Conservation (phyloP, 2,329 filamentous ascomycete species). For the Cercospora zeina region DNA sequence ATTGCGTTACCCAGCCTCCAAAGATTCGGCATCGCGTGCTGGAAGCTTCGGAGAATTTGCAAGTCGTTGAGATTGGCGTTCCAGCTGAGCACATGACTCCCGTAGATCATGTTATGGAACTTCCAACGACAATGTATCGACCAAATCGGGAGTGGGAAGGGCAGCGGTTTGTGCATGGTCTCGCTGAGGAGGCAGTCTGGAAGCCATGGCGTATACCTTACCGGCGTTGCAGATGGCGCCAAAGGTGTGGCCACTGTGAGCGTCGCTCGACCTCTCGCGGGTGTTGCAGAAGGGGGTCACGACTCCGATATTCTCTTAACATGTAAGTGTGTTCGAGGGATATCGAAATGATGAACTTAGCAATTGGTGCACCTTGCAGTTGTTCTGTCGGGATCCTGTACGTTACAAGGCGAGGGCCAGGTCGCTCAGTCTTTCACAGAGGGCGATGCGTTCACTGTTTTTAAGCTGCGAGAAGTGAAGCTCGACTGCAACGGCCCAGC, state of each 20-base stretch:
- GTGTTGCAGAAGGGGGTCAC: neutral
- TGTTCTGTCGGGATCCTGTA: constrained; percentile 20
- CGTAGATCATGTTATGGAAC: constrained; percentile 19
- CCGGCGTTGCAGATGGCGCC: constrained; percentile 19
- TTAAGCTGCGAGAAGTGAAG: neutral
- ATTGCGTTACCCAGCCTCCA: constrained; percentile 25
- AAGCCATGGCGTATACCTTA: constrained; percentile 16
- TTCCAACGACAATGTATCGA: constrained; percentile 12
- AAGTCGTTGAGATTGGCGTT: constrained; percentile 24
- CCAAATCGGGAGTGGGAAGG: constrained; percentile 23
- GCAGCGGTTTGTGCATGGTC: constrained; percentile 21
- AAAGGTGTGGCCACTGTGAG: constrained; percentile 21
- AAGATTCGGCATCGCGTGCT: constrained; percentile 24
- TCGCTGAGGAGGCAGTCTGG: constrained; percentile 19
- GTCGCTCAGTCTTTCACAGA: constrained; percentile 12
- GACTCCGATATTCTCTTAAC: constrained; percentile 22
- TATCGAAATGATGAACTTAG: neutral
- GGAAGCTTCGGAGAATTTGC: constrained; percentile 18
- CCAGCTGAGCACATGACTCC: constrained; percentile 24
- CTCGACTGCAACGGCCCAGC: neutral
- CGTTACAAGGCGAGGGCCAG: constrained; percentile 12
- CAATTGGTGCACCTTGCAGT: neutral
- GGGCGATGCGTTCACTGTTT: constrained; percentile 23
- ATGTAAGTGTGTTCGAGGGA: constrained; percentile 13
- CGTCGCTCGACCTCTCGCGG: constrained; percentile 10